phyloP scores from a whole-genome alignment of 2,329 filamentous ascomycete genomes.

The Clonostachys rhizophaga region DNA sequence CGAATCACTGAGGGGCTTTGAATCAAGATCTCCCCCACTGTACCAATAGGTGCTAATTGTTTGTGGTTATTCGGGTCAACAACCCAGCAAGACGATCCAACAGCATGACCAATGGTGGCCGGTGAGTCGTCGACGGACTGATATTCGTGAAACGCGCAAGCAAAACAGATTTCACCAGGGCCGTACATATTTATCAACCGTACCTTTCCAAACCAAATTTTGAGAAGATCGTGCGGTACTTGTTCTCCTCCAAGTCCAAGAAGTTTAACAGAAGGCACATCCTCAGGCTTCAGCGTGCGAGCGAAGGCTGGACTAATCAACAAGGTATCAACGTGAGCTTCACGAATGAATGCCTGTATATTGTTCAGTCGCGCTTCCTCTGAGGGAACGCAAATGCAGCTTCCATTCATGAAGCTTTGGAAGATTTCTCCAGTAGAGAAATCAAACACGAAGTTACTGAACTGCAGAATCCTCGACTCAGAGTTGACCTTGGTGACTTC shows the following conservation, averaged over 20 bases:
- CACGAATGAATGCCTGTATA: constrained; percentile 1
- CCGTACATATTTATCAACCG: constrained; percentile 32
- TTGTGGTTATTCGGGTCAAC: constrained; percentile 8
- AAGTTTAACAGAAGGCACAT: constrained; percentile 5
- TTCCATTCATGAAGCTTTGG: constrained; percentile 27
- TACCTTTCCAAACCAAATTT: constrained; percentile 13
- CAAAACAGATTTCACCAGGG: constrained; percentile 30
- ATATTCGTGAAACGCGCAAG: background rate
- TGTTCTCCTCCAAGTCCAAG: constrained; percentile 11
- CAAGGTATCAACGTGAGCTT: constrained; percentile 2
- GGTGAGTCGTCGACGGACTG: background rate
- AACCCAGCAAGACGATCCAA: constrained; percentile 8
- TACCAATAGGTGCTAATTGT: constrained; percentile 10
- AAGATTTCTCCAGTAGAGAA: constrained; percentile 2
- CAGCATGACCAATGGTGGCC: constrained; percentile 1
- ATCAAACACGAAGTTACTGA: constrained; percentile 3
- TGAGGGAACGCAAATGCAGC: constrained; percentile 29
- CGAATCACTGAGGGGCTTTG: constrained; percentile 10
- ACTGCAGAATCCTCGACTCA: constrained; percentile 10
- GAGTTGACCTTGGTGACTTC: constrained; percentile 10
- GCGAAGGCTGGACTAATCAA: background rate
- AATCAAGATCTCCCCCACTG: constrained; percentile 13
- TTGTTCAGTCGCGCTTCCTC: constrained; percentile 21
- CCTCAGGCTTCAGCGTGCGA: constrained; percentile 2
- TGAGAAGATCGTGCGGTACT: constrained; percentile 22